These are phyloP conservation scores for Aspergillus sp. DNA, from an alignment of 2,329 filamentous ascomycete genomes.

Conservation along the genomic window DNA sequence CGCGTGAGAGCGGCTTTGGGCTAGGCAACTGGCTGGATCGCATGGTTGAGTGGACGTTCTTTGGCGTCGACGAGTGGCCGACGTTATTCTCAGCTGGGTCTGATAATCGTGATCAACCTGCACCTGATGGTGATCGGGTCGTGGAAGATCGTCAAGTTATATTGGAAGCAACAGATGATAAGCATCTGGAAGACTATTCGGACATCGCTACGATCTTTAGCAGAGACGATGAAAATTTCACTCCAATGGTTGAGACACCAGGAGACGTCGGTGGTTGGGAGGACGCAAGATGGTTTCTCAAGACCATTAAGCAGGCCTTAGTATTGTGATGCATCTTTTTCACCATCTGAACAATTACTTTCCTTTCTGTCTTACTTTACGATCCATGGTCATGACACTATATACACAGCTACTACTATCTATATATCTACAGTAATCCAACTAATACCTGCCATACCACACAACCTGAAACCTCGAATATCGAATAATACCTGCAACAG, in stretches of 20 bases:
- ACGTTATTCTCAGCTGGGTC: slow-evolving; percentile 1
- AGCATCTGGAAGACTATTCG: slow-evolving; percentile 3
- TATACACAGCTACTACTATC: no score
- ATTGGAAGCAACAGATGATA: slow-evolving; percentile 1
- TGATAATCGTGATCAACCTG: neutral
- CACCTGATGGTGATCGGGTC: neutral
- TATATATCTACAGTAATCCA: no score
- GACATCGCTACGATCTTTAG: slow-evolving; percentile 13
- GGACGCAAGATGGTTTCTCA: slow-evolving; percentile 53
- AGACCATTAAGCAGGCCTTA: slow-evolving; percentile 41
- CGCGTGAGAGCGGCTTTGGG: slow-evolving; percentile 47
- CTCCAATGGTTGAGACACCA: slow-evolving; percentile 25
- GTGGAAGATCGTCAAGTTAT: neutral
- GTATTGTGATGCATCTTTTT: slow-evolving; percentile 11
- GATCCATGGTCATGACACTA: no score
- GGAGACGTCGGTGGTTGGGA: slow-evolving; percentile 47
- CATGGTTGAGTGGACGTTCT: slow-evolving; percentile 52
- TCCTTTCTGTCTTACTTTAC: neutral
- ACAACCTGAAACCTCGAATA: no score
- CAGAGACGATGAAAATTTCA: slow-evolving; percentile 16
- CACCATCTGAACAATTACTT: neutral
- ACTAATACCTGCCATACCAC: no score
- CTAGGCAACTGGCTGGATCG: slow-evolving; percentile 52
- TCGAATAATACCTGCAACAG: no score
- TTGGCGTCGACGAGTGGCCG: slow-evolving; percentile 45